Evolutionary conservation across 257 asterid species (phyloP), one percentile per base, ranked within the genome.

Genomic region (Nicotiana benthamiana): DNA sequence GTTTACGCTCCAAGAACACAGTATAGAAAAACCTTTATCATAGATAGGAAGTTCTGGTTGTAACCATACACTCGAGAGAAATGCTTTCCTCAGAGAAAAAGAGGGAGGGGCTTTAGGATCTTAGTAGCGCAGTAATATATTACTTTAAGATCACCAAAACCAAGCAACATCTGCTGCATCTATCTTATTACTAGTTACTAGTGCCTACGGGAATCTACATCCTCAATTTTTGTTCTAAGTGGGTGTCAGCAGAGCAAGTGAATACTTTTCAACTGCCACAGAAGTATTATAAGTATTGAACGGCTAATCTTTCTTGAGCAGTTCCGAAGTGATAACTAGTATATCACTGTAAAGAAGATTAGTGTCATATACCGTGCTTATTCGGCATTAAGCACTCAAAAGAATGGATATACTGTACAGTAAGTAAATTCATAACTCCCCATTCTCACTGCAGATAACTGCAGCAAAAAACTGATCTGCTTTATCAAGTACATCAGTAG

Each of bases 401-500:
- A 72, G 26, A 48, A 74, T 74, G 79, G 79, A 48, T 48, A 48
- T 56, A 48, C 78, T 70, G 40, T 43, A 70, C 77, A 72, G 43
- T 12, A 26, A 48, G 43, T 74, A 43, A 70, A 52, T 82, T 89
- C 61, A 74, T 74, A 74, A 24, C 48, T 4, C 17, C 1, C 26
- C 79, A 74, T 74, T 26, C 79, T 48, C 79, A 48, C 48, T 74
- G 79, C 61, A 26, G 24, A 15, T 43, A 34, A 70, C 95, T 54
- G 89, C 89, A 36, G 89, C 81, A 75, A 96, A 95, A 87, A 93
- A 96, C 85, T 90, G 87, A 77, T 93, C 92, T 3, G 95, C 97
- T 86, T 85, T 96, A 63, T 89, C 88, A 17, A 96, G 83, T 77
- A 96, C 89, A 83, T 91, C 89, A 57, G 63, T 76, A 22, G 99